A percentile compares a stretch with the other conserved stretches of the same genome.
Conservation (phyloP, 108 stramenopile genomes). For the Cyclotella baltica region DNA sequence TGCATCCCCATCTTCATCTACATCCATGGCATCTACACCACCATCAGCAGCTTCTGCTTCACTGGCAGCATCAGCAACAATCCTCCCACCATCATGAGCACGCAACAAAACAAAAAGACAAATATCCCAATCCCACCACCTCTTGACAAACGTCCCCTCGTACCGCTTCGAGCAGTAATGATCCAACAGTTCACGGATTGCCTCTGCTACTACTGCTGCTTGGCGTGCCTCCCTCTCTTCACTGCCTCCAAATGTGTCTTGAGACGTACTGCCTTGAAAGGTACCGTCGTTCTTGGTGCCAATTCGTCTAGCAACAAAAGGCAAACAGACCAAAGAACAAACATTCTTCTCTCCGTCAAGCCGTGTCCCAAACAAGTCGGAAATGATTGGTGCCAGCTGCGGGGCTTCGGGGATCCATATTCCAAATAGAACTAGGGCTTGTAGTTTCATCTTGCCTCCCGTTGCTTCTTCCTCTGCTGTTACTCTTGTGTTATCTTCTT, state of each 20-base stretch:
- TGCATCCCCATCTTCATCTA: constrained; percentile 49
- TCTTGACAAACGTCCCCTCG: constrained; percentile 47
- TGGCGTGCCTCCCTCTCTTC: constrained; percentile 36
- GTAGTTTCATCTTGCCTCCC: constrained; percentile 14
- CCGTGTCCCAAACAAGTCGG: constrained; percentile 60
- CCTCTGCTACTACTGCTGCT: constrained; percentile 54
- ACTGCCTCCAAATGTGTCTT: constrained; percentile 44
- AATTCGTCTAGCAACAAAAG: constrained; percentile 38
- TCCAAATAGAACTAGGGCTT: constrained; percentile 65
- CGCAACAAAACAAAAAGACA: constrained; percentile 61
- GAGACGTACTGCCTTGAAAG: no score
- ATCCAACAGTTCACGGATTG: constrained; percentile 41
- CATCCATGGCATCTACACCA: constrained; percentile 26
- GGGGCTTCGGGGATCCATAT: constrained; percentile 86
- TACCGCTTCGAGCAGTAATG: constrained; percentile 45
- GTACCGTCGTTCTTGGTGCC: constrained; percentile 8
- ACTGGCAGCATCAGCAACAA: neutral
- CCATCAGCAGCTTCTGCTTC: neutral
- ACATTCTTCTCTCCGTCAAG: neutral
- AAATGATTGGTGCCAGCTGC: constrained; percentile 72
- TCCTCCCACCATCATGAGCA: constrained; percentile 19
- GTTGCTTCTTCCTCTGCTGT: neutral
- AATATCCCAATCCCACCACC: constrained; percentile 81
- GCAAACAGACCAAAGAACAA: constrained; percentile 45
- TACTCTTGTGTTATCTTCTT: no score